Conservation (phyloP, 768 basidiomycete species). For the Agaricus bisporus region DNA sequence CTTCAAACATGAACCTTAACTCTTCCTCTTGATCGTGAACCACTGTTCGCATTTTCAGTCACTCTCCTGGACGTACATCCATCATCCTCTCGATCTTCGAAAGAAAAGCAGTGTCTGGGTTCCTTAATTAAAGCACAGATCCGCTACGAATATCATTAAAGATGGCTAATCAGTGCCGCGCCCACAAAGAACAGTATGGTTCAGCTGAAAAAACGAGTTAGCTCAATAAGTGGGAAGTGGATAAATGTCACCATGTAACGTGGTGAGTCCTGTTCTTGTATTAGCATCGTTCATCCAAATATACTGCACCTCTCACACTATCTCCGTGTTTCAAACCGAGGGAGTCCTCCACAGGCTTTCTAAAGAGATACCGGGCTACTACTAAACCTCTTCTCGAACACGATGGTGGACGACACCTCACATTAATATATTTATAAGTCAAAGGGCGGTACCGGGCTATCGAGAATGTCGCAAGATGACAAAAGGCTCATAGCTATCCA, state of each 20-base stretch:
- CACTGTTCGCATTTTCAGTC: background rate
- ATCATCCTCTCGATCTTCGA: background rate
- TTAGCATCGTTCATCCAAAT: background rate
- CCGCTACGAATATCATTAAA: background rate
- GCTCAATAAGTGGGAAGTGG: background rate
- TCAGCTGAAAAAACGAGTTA: background rate
- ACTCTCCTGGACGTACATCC: background rate
- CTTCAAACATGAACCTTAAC: background rate
- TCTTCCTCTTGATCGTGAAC: conserved; percentile 6
- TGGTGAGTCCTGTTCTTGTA: background rate
- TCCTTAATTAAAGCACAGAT: background rate
- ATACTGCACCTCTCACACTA: background rate
- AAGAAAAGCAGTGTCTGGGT: background rate
- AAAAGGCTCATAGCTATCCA: too few relatives aligned
- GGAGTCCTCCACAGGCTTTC: background rate
- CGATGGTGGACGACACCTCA: too few relatives aligned
- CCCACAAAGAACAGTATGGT: too few relatives aligned
- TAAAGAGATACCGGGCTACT: too few relatives aligned
- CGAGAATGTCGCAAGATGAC: too few relatives aligned
- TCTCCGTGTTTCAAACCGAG: background rate
- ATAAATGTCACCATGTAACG: background rate
- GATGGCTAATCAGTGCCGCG: too few relatives aligned
- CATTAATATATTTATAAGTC: too few relatives aligned
- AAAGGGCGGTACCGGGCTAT: too few relatives aligned
- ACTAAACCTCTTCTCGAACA: too few relatives aligned